phyloP scores from a whole-genome alignment of 495 filamentous ascomycete species.

The Geoglossum glabrum region DNA sequence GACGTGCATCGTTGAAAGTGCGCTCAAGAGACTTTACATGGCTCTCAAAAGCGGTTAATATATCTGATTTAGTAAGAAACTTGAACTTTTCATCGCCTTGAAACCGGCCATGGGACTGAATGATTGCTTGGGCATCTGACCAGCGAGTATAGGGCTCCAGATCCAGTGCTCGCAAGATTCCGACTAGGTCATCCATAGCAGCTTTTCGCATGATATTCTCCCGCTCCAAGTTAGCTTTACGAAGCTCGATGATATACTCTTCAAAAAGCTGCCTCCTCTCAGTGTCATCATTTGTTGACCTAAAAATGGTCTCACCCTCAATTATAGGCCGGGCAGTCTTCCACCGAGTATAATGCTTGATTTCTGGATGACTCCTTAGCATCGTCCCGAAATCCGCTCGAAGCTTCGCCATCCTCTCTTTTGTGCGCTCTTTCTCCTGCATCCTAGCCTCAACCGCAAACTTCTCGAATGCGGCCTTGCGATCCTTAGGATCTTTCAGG shows the following conservation, averaged over 20 bases:
- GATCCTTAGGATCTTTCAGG: constrained; percentile 81
- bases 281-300: constrained; percentile 68
- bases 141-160: constrained; percentile 90
- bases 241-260: constrained; percentile 75
- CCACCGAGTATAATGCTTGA: constrained; percentile 95
- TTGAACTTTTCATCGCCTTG: constrained; percentile 77
- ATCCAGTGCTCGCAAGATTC: constrained; percentile 62
- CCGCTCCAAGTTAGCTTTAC: constrained; percentile 52
- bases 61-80: constrained; percentile 66
- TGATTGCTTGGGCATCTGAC: constrained; percentile 69
- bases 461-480: constrained; percentile 87
- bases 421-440: constrained; percentile 87
- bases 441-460: constrained; percentile 76
- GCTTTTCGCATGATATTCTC: constrained; percentile 53
- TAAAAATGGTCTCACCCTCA: constrained; percentile 86
- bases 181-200: constrained; percentile 68
- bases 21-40: constrained; percentile 86
- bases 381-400: constrained; percentile 88
- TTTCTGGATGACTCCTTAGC: constrained; percentile 91
- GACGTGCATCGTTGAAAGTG: constrained; percentile 69
- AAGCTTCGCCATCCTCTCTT: constrained; percentile 84
- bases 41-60: constrained; percentile 82
- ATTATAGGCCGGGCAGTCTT: constrained; percentile 90
- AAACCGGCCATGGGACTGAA: constrained; percentile 62
- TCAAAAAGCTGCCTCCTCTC: constrained; percentile 88